Base-by-base conservation (phyloP, 331 rosid species). In the Telfairia occidentalis region DNA sequence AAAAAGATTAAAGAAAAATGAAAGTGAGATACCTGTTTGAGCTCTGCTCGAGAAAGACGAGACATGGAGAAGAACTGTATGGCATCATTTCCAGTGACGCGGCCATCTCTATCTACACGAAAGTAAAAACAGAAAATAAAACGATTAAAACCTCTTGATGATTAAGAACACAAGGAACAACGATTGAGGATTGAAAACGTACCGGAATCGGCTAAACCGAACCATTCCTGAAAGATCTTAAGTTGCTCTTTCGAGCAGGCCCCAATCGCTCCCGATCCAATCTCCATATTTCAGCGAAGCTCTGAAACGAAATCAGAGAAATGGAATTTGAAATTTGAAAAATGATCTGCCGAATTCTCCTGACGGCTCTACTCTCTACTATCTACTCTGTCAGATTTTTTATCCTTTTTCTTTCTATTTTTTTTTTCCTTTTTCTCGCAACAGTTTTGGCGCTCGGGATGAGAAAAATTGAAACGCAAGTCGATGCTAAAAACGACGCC, bases 201-300 rank as follows among this genome's bases (percentile, higher is more conserved):
- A 93, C 97, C 97, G 83, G 96, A 91, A 86, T 93, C 97, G n/a
- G 93, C 96, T 7, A 84, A 48, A 79, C 77, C 74, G 89, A 91
- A 94, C 98, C 98, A 94, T 49, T 91, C 86, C 75, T 87, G 88
- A 75, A 85, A 94, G 73, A 88, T 84, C 70, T 76, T 85, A 54
- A 81, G 82, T 55, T 84, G 83, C 73, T 92, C 96, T 76, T 89
- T 87, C 1, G 93, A 76, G 80, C 81, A 81, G 43, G 82, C 72
- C 23, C 74, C 50, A 32, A 78, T 58, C 81, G 79, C 61, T 71
- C 82, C 80, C 58, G 77, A 77, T 54, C 78, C 90, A 1, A 78
- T 85, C 82, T 86, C 90, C 97, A 91, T 86, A 18, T 53, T 50
- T 43, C 45, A n/a, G 13, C 5, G 38, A 46, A 29, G 8, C 76